A percentile compares a stretch with the other conserved stretches of the same genome.
Conservation (phyloP, 805 yeast species). For the Zygosaccharomyces pseudorouxii region DNA sequence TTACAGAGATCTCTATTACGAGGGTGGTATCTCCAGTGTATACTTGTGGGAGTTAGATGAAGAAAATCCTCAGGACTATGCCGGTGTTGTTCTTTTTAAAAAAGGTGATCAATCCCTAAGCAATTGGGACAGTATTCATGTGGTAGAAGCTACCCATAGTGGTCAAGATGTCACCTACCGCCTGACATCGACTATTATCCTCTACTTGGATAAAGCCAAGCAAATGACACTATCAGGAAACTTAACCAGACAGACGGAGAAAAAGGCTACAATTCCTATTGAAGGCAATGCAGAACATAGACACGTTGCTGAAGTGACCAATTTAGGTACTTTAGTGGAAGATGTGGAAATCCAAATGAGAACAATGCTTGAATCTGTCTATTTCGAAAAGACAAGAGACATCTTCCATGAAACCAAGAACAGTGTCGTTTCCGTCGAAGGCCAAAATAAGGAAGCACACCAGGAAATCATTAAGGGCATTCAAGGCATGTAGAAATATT, state of each 20-base stretch:
- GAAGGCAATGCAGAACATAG: conserved; percentile 15
- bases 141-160: conserved; percentile 62
- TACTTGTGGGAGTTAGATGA: conserved; percentile 88
- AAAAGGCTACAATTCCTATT: conserved; percentile 40
- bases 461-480: conserved; percentile 37
- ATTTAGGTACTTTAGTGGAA: conserved; percentile 80
- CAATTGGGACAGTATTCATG: conserved; percentile 92
- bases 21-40: conserved; percentile 86
- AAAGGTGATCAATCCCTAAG: conserved; percentile 47
- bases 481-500: conserved; percentile 19
- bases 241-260: conserved; percentile 77
- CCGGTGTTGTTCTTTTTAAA: conserved; percentile 86
- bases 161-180: conserved; percentile 48
- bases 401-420: conserved; percentile 68
- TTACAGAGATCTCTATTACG: conserved; percentile 90
- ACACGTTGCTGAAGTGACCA: conserved; percentile 69
- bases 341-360: conserved; percentile 84
- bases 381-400: conserved; percentile 91
- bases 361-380: conserved; percentile 84
- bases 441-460: conserved; percentile 30
- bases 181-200: conserved; percentile 81
- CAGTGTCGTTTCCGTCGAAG: conserved; percentile 18
- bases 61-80: conserved; percentile 49
- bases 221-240: conserved; percentile 66
- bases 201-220: conserved; percentile 51